These are phyloP conservation scores for Choanephora cucurbitarum DNA, from an alignment of 371 early-diverging fungal genomes.

Conservation along the genomic window DNA sequence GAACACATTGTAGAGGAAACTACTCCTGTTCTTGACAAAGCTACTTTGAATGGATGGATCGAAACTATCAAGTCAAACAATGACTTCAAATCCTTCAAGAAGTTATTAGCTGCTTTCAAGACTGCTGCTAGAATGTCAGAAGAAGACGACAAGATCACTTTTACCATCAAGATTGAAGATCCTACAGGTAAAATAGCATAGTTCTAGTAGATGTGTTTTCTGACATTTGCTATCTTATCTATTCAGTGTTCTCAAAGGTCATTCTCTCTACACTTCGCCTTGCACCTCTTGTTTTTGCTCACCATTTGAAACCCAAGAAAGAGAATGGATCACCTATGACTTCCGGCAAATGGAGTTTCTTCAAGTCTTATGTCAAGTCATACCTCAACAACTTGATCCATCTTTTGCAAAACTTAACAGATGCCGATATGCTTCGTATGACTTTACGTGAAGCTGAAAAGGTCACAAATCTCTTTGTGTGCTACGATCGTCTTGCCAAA, in stretches of 20 bases:
- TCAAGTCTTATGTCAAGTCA: conserved; percentile 77
- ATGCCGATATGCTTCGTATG: conserved; percentile 79
- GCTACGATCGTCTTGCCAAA: conserved; percentile 77
- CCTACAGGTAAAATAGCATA: conserved; percentile 41
- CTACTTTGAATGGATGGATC: conserved; percentile 78
- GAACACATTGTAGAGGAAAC: conserved; percentile 17
- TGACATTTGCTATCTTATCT: neutral
- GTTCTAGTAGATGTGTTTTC: neutral
- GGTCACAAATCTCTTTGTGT: conserved; percentile 73
- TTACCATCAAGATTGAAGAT: conserved; percentile 70
- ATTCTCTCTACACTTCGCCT: conserved; percentile 63
- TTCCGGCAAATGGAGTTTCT: conserved; percentile 67
- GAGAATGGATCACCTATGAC: conserved; percentile 46
- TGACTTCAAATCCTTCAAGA: conserved; percentile 52
- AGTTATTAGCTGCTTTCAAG: conserved; percentile 80
- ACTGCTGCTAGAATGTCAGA: conserved; percentile 81
- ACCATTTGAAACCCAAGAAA: conserved; percentile 55
- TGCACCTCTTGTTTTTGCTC: conserved; percentile 59
- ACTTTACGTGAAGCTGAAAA: conserved; percentile 80
- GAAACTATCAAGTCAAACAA: conserved; percentile 48
- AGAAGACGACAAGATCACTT: conserved; percentile 51
- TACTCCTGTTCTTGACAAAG: conserved; percentile 59
- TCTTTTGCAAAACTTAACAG: conserved; percentile 77
- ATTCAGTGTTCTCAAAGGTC: conserved; percentile 77
- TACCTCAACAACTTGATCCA: conserved; percentile 72